A percentile compares a stretch with the other conserved stretches of the same genome.
These are phyloP conservation scores for Parachaetomium inaequale DNA, from an alignment of 495 filamentous ascomycete species.

Conservation along the genomic window DNA sequence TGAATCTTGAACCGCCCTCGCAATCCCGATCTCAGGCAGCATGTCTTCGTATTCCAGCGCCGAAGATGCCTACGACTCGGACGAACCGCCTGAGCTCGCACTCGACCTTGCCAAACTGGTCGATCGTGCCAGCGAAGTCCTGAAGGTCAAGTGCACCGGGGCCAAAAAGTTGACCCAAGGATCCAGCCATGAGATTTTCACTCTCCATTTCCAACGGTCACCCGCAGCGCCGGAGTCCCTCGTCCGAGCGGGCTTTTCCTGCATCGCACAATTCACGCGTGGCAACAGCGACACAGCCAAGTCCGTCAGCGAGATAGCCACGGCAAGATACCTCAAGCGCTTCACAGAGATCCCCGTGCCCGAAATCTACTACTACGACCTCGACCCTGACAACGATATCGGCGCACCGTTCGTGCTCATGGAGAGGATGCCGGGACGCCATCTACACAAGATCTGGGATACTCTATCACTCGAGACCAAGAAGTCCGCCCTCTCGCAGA, in stretches of 20 bases:
- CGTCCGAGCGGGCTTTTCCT: background rate
- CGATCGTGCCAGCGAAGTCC: background rate
- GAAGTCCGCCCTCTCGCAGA: constrained; percentile 10
- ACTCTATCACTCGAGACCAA: background rate
- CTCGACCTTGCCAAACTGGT: constrained; percentile 3
- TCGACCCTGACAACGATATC: background rate
- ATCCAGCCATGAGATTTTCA: constrained; percentile 8
- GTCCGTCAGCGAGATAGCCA: constrained; percentile 6
- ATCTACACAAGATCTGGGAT: constrained; percentile 5
- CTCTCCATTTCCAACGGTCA: background rate
- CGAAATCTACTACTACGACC: constrained; percentile 5
- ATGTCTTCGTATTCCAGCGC: constrained; percentile 9
- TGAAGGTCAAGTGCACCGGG: background rate
- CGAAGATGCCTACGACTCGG: constrained; percentile 2
- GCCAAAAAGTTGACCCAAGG: constrained; percentile 1
- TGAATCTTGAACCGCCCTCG: too few relatives aligned
- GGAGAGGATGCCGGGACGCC: constrained; percentile 2
- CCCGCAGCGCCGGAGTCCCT: background rate
- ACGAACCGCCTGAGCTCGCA: constrained; percentile 9
- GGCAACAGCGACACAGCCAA: background rate
- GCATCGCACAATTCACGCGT: constrained; percentile 3
- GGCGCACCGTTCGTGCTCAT: constrained; percentile 1
- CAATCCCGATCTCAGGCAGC: too few relatives aligned
- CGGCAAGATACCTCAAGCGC: constrained; percentile 4
- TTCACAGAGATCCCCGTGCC: constrained; percentile 5